Conservation (phyloP, 495 filamentous ascomycete species). For the Neurospora sp. region DNA sequence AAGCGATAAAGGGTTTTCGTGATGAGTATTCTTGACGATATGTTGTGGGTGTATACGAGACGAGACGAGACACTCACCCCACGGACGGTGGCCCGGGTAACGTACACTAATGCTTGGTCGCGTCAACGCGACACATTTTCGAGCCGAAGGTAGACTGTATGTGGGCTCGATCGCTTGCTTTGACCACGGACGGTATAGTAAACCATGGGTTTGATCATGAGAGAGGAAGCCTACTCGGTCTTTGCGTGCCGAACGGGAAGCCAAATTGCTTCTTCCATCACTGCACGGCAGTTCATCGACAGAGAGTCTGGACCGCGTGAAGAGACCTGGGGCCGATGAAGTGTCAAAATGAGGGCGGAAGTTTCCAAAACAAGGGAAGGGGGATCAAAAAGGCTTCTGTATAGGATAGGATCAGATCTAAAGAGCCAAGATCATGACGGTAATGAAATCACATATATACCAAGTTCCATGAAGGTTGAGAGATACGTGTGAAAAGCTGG, state of each 20-base stretch:
- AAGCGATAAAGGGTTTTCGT: slow-evolving; percentile 56
- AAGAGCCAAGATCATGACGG: background rate
- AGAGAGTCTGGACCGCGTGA: background rate
- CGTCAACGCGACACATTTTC: background rate
- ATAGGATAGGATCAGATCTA: background rate
- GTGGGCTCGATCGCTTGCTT: background rate
- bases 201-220: background rate
- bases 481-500: background rate
- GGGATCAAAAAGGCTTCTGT: background rate
- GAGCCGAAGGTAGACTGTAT: background rate
- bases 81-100: background rate
- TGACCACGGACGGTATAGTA: background rate
- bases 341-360: background rate
- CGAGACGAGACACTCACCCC: background rate
- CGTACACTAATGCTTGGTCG: background rate
- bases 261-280: background rate
- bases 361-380: background rate
- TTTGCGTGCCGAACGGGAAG: background rate
- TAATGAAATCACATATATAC: background rate
- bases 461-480: background rate
- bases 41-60: background rate
- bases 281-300: background rate
- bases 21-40: background rate
- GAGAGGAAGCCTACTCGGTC: background rate
- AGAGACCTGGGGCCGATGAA: background rate